phyloP scores from a whole-genome alignment of 2,329 filamentous ascomycete species.

The Cladophialophora immunda region DNA sequence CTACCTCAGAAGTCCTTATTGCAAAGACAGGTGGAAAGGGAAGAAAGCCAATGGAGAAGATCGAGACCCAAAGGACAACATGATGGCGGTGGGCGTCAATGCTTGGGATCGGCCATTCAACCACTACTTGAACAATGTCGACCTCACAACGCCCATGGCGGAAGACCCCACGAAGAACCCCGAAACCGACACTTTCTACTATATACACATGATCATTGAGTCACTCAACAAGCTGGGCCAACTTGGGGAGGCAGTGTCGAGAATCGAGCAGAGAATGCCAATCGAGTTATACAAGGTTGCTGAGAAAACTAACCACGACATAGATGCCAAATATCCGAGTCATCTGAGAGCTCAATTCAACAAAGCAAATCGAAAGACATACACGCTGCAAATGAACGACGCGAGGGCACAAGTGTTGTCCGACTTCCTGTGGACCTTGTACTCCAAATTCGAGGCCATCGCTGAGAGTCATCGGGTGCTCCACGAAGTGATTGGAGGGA shows the following conservation, averaged over 20 bases:
- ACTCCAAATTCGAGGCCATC: constrained; percentile 96
- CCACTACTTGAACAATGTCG: constrained; percentile 65
- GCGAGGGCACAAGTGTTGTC: constrained; percentile 86
- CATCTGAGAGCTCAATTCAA: constrained; percentile 65
- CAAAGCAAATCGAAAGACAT: constrained; percentile 62
- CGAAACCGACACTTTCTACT: constrained; percentile 93
- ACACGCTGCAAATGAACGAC: constrained; percentile 74
- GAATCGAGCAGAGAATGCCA: constrained; percentile 88
- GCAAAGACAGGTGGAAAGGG: constrained; percentile 92
- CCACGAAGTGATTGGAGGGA: constrained; percentile 87
- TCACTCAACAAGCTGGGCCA: constrained; percentile 88
- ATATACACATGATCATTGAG: constrained; percentile 87
- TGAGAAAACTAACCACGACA: constrained; percentile 92
- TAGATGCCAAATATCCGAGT: constrained; percentile 91
- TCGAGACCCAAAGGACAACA: constrained; percentile 37
- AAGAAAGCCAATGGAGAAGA: constrained; percentile 58
- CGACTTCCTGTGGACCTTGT: constrained; percentile 89
- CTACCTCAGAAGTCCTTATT: constrained; percentile 97
- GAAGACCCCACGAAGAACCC: constrained; percentile 94
- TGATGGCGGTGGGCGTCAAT: constrained; percentile 39
- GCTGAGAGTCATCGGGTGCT: constrained; percentile 93
- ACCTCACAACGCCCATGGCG: constrained; percentile 66
- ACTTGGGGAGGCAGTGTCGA: constrained; percentile 85
- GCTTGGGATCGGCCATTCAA: constrained; percentile 65
- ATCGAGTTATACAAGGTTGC: constrained; percentile 94